phyloP scores from a whole-genome alignment of 768 basidiomycete species.

The Boletus reticuloceps region DNA sequence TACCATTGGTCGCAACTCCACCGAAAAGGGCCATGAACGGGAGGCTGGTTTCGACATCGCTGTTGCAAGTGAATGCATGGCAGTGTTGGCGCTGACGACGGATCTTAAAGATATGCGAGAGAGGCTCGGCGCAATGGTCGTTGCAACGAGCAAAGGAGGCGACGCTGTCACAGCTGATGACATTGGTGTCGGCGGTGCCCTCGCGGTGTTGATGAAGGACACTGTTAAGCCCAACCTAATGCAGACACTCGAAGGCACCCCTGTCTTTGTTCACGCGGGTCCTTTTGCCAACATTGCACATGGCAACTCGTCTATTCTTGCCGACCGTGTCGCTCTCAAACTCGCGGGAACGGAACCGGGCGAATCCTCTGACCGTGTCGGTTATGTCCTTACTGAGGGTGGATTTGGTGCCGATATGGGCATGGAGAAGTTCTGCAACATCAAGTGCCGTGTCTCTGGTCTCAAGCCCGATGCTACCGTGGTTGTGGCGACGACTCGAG shows the following conservation, averaged over 20 bases:
- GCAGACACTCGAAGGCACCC: constrained; percentile 98
- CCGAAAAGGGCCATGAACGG: constrained; percentile 87
- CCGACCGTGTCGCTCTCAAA: constrained; percentile 96
- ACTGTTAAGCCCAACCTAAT: constrained; percentile 99
- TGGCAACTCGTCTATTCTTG: constrained; percentile 97
- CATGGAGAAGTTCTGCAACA: constrained; percentile 99
- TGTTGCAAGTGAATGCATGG: constrained; percentile 98
- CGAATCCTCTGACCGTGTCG: constrained; percentile 74
- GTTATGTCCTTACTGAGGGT: constrained; percentile 97
- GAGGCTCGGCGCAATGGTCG: constrained; percentile 93
- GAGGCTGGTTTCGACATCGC: constrained; percentile 95
- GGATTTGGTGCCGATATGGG: constrained; percentile 99
- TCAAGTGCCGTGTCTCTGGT: constrained; percentile 94
- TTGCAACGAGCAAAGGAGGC: constrained; percentile 88
- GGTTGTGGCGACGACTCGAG: constrained; percentile 96
- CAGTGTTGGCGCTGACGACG: constrained; percentile 89
- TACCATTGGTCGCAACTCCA: constrained; percentile 85
- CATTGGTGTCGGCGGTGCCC: constrained; percentile 90
- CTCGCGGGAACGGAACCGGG: constrained; percentile 94
- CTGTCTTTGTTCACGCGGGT: constrained; percentile 98
- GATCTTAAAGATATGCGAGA: constrained; percentile 89
- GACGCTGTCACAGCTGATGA: constrained; percentile 96
- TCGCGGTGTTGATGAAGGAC: constrained; percentile 97
- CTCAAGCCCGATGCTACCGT: constrained; percentile 91
- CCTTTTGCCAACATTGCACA: constrained; percentile 99